A percentile compares a stretch with the other conserved stretches of the same genome.
These are phyloP conservation scores for Tubosaeta sp. DNA, from an alignment of 768 basidiomycete genomes.

Conservation along the genomic window DNA sequence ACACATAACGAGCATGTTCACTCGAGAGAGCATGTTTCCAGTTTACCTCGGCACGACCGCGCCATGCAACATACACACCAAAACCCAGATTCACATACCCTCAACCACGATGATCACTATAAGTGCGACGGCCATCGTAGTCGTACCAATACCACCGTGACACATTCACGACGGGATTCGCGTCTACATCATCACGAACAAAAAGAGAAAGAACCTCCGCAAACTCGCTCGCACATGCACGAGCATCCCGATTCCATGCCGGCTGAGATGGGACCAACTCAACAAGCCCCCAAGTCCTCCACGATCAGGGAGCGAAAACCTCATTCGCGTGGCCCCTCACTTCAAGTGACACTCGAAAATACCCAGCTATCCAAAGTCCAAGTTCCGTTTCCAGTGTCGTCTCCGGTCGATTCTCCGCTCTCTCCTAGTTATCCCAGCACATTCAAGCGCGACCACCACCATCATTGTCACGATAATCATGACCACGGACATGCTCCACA, in stretches of 20 bases:
- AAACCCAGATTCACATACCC: constrained; percentile 10
- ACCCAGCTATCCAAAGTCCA: constrained; percentile 15
- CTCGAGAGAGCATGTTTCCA: constrained; percentile 8
- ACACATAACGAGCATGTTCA: constrained; percentile 29
- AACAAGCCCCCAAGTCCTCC: constrained; percentile 8
- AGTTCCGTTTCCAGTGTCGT: constrained; percentile 26
- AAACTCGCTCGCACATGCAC: constrained; percentile 25
- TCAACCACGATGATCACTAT: constrained; percentile 9
- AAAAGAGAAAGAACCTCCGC: constrained; percentile 21
- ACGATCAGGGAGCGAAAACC: constrained; percentile 31
- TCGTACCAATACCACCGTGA: constrained; percentile 14
- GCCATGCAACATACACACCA: constrained; percentile 18
- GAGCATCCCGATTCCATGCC: constrained; percentile 23
- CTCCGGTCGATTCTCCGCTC: constrained; percentile 45
- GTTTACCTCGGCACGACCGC: constrained; percentile 18
- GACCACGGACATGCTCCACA: constrained; percentile 45
- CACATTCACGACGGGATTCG: constrained; percentile 13
- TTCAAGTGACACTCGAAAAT: constrained; percentile 33
- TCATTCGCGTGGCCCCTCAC: constrained; percentile 38
- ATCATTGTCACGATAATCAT: constrained; percentile 19
- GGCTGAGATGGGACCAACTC: constrained; percentile 3
- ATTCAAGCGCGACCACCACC: constrained; percentile 47
- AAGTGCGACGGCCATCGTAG: constrained; percentile 10
- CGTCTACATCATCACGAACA: constrained; percentile 28
- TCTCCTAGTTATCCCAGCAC: constrained; percentile 59